A percentile compares a stretch with the other conserved stretches of the same genome.
Evolutionary conservation across 495 filamentous ascomycete species (phyloP).

Genomic region (Evernia prunastri): DNA sequence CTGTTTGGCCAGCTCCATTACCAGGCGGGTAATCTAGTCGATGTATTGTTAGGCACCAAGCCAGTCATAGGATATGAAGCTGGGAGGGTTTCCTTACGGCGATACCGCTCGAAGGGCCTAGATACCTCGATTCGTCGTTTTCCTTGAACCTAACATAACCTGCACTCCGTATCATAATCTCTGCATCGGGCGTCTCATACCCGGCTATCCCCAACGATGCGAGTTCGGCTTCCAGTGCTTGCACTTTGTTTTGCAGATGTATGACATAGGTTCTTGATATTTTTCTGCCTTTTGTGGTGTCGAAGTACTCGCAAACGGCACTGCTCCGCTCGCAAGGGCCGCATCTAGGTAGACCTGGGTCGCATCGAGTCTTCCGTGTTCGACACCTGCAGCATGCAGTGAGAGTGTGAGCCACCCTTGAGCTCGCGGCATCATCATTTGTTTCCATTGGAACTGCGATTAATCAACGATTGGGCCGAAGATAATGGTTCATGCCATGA

Average conservation of each 20-base stretch:
- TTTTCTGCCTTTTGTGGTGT: slow-evolving; percentile 68
- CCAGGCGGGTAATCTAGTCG: slow-evolving; percentile 79
- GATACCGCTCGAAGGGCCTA: slow-evolving; percentile 89
- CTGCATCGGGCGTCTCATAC: slow-evolving; percentile 60
- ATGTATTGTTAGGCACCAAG: not conserved
- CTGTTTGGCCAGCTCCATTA: slow-evolving; percentile 91
- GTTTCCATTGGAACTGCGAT: slow-evolving; percentile 8
- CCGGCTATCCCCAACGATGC: slow-evolving; percentile 54
- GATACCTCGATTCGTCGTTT: slow-evolving; percentile 76
- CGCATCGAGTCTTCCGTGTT: slow-evolving; percentile 88
- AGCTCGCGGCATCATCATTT: slow-evolving; percentile 40
- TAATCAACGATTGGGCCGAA: not conserved
- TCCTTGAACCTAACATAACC: slow-evolving; percentile 75
- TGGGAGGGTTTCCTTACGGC: slow-evolving; percentile 66
- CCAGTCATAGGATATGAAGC: not conserved
- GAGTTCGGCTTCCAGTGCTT: slow-evolving; percentile 69
- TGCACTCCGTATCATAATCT: slow-evolving; percentile 74
- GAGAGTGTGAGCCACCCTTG: slow-evolving; percentile 71
- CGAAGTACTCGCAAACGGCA: slow-evolving; percentile 86
- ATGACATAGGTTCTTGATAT: slow-evolving; percentile 84
- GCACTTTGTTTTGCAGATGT: slow-evolving; percentile 74
- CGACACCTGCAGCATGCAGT: slow-evolving; percentile 83
- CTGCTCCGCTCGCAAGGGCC: slow-evolving; percentile 88
- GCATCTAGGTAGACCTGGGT: slow-evolving; percentile 82
- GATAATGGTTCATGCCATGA: not conserved